Conservation (phyloP, 108 stramenopile species). For the Discostella stelligeroides region DNA sequence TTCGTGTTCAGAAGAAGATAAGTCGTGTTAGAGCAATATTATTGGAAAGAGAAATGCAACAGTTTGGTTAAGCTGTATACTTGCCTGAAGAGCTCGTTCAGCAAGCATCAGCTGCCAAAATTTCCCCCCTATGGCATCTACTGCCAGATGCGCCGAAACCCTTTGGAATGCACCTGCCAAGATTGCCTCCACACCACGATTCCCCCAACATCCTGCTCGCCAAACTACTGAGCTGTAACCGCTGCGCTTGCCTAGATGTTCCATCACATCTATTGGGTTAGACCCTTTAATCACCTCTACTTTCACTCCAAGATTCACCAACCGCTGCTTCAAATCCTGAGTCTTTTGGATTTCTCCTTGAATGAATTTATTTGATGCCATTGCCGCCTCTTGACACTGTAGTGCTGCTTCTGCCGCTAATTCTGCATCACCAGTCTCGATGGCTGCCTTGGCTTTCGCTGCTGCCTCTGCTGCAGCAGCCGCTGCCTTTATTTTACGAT, state of each 20-base stretch:
- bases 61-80: not conserved
- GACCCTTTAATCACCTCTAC: slow-evolving; percentile 75
- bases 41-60: not conserved
- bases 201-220: slow-evolving; percentile 89
- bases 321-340: slow-evolving; percentile 62
- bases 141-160: slow-evolving; percentile 87
- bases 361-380: slow-evolving; percentile 63
- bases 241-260: slow-evolving; percentile 77
- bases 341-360: slow-evolving; percentile 69
- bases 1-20: not conserved
- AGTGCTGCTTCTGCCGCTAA: slow-evolving; percentile 75
- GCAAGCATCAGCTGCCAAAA: slow-evolving; percentile 93
- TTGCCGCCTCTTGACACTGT: slow-evolving; percentile 69
- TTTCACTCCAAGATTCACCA: slow-evolving; percentile 62
- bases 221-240: slow-evolving; percentile 83
- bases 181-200: slow-evolving; percentile 63
- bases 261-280: slow-evolving; percentile 86
- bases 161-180: slow-evolving; percentile 85
- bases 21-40: too few species aligned
- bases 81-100: slow-evolving; percentile 74
- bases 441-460: slow-evolving; percentile 62
- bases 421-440: slow-evolving; percentile 85
- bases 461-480: slow-evolving; percentile 56
- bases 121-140: slow-evolving; percentile 81
- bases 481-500: slow-evolving; percentile 37